Base-by-base conservation (phyloP, 805 yeast species). In the Pichia sporocuriosa region DNA sequence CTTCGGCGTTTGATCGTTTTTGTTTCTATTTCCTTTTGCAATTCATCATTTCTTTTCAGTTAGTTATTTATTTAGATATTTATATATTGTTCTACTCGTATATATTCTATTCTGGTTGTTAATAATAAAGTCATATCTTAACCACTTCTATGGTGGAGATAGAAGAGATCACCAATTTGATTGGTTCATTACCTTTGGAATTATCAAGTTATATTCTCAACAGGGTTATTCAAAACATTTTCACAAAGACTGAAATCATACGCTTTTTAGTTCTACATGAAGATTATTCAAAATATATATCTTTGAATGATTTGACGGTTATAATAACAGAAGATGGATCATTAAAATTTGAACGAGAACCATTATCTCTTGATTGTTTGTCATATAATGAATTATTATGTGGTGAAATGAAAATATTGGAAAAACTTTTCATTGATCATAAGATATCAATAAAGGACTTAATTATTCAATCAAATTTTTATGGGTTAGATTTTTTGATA, bases 241-340 rank as follows among this genome's bases (percentile, higher is more conserved):
- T 35, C 20, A 15, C 38, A 9, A 35, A 35, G 19, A 26, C 38
- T 1, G 38, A 35, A n/a, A 35, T 35, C 5, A 27, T 35, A 6
- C 15, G 38, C 13, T 35, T 35, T 25, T 25, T 35, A 21, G 11
- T 35, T 15, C 15, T 35, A 11, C 26, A 35, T 28, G 19, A 24
- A n/a, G 23, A 35, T 8, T 35, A 26, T 21, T n/a, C 30, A 17
- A 6, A 24, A 16, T 25, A 26, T 20, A 25, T 35, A n/a, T 25
- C 24, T 8, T 15, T 35, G 9, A 24, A 35, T 15, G 24, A 35
- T 17, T 21, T 35, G 24, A 27, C 29, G 2, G 6, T 35, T 17
- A 25, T 32, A 10, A 19, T 20, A 6, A 13, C 16, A 4, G 20
- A 24, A 6, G 10, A 26, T 16, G 13, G 13, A 5, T 33, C 21